phyloP scores from a whole-genome alignment of 805 yeast genomes.

The Wickerhamomyces strasburgensis region DNA sequence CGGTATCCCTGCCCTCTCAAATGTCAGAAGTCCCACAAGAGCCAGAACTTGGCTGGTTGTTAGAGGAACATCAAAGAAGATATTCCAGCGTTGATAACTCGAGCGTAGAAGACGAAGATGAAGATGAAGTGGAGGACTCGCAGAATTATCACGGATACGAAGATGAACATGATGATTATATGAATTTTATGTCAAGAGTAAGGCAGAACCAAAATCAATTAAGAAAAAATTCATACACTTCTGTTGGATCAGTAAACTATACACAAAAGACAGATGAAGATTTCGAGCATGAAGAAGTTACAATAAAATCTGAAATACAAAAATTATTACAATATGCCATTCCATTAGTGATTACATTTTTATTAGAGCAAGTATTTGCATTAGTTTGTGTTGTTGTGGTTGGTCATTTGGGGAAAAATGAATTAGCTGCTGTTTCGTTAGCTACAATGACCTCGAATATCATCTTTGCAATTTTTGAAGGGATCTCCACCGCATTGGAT shows the following conservation, averaged over 20 bases:
- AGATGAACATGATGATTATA: constrained; percentile 17
- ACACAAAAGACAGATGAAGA: constrained; percentile 21
- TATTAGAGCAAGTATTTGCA: constrained; percentile 52
- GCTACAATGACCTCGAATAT: constrained; percentile 82
- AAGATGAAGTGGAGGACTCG: constrained; percentile 11
- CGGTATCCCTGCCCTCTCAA: constrained; percentile 37
- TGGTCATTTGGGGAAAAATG: constrained; percentile 76
- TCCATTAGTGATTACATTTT: constrained; percentile 54
- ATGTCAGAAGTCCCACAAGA: constrained; percentile 29
- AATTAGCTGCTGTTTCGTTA: constrained; percentile 77
- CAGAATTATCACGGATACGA: constrained; percentile 23
- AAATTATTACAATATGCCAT: constrained; percentile 39
- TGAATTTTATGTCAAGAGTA: constrained; percentile 20
- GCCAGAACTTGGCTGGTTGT: constrained; percentile 34
- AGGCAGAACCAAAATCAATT: constrained; percentile 14
- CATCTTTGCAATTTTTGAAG: constrained; percentile 75
- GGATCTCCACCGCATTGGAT: constrained; percentile 76
- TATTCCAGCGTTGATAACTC: constrained; percentile 27
- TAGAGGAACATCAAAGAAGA: constrained; percentile 36
- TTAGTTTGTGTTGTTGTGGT: constrained; percentile 61
- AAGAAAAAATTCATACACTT: constrained; percentile 18
- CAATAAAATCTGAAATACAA: constrained; percentile 31
- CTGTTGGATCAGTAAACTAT: constrained; percentile 20
- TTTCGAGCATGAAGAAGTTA: constrained; percentile 30
- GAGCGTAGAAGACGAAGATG: constrained; percentile 15